Evolutionary conservation across 768 basidiomycete genomes (phyloP).

Genomic region (Lactarius deliciosus): DNA sequence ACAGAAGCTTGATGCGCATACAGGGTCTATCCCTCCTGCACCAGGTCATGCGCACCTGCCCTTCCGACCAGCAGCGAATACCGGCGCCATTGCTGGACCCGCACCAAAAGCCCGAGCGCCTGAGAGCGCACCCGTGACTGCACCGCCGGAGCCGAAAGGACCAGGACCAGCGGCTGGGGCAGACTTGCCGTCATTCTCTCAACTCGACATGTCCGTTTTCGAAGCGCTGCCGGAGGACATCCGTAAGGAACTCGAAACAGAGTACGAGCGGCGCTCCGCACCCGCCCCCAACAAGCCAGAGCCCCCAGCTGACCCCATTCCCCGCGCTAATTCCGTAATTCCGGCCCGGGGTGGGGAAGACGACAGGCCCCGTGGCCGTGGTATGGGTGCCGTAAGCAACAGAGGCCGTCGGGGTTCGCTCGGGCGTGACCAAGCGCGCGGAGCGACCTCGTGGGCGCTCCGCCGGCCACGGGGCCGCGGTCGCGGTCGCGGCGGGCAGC

Average conservation of each 20-base stretch:
- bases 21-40: conserved; percentile 36
- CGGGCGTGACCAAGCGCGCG: conserved; percentile 3
- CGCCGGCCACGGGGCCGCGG: conserved; percentile 3
- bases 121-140: conserved; percentile 16
- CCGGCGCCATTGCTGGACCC: conserved; percentile 6
- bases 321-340: conserved; percentile 17
- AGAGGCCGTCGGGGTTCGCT: neutral
- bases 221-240: conserved; percentile 70
- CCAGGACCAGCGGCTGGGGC: neutral
- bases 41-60: conserved; percentile 60
- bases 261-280: conserved; percentile 60
- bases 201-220: conserved; percentile 70
- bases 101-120: conserved; percentile 3
- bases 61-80: conserved; percentile 45
- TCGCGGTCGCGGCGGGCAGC: conserved; percentile 26
- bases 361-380: conserved; percentile 15
- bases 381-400: conserved; percentile 15
- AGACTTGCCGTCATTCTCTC: conserved; percentile 68
- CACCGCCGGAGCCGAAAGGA: neutral
- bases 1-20: conserved; percentile 72
- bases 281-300: conserved; percentile 41
- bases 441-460: neutral
- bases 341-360: conserved; percentile 7
- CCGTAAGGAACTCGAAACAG: conserved; percentile 63
- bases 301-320: conserved; percentile 14